phyloP scores from a whole-genome alignment of 306 rosid species.

The Rosa chinensis region DNA sequence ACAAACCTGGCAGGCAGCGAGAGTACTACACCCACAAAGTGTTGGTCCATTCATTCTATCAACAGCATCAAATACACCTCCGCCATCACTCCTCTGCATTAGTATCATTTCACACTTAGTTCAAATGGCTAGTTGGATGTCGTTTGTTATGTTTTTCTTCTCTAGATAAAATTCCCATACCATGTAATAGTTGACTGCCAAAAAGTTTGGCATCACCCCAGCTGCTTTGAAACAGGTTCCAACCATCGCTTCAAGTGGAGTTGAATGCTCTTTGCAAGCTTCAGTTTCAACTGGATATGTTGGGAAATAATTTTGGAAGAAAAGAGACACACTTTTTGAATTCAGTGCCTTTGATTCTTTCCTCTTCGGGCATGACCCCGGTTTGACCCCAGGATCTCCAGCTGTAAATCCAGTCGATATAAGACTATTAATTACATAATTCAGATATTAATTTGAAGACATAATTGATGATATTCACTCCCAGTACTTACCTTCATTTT shows the following conservation, averaged over 20 bases:
- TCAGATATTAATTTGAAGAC: slow-evolving; percentile 1
- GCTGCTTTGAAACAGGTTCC: slow-evolving; percentile 88
- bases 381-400: slow-evolving; percentile 89
- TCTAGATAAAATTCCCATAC: slow-evolving; percentile 37
- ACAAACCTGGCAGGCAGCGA: slow-evolving; percentile 86
- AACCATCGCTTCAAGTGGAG: slow-evolving; percentile 83
- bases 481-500: slow-evolving; percentile 77
- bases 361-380: slow-evolving; percentile 78
- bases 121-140: slow-evolving; percentile 27
- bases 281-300: slow-evolving; percentile 91
- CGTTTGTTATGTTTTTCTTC: background rate
- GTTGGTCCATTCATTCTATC: slow-evolving; percentile 79
- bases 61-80: slow-evolving; percentile 76
- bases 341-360: slow-evolving; percentile 81
- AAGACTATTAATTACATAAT: slow-evolving; percentile 5
- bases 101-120: slow-evolving; percentile 15
- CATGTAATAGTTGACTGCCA: slow-evolving; percentile 97
- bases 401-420: slow-evolving; percentile 55
- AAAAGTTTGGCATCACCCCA: slow-evolving; percentile 74
- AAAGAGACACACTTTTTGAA: slow-evolving; percentile 69
- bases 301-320: slow-evolving; percentile 87
- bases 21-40: slow-evolving; percentile 77
- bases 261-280: slow-evolving; percentile 94
- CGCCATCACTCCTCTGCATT: slow-evolving; percentile 95
- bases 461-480: slow-evolving; percentile 12